phyloP scores from a whole-genome alignment of 768 basidiomycete genomes.

The Aureoboletus auriporus region DNA sequence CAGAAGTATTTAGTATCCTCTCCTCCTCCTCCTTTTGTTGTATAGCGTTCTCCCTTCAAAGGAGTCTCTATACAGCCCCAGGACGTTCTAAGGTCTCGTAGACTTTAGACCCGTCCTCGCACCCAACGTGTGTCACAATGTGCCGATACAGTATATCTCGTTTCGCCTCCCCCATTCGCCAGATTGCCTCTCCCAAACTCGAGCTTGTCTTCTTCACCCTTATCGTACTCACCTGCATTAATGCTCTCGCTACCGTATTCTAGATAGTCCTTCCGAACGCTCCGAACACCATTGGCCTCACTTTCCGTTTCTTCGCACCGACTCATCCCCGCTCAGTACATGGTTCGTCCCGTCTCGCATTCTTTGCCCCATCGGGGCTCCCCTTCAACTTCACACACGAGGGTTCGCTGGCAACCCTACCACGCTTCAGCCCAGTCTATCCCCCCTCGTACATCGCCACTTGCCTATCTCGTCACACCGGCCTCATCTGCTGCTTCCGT shows the following conservation, averaged over 20 bases:
- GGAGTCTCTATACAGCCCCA: slow-evolving; percentile 22
- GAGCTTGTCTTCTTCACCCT: slow-evolving; percentile 11
- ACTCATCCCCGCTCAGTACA: slow-evolving; percentile 10
- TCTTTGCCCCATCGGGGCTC: slow-evolving; percentile 69
- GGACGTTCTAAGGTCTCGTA: slow-evolving; percentile 43
- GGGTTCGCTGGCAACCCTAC: slow-evolving; percentile 83
- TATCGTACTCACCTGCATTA: slow-evolving; percentile 20
- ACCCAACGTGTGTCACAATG: slow-evolving; percentile 37
- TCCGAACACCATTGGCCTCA: slow-evolving; percentile 3
- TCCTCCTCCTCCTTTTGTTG: slow-evolving; percentile 7
- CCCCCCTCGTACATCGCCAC: slow-evolving; percentile 32
- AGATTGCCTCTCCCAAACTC: slow-evolving; percentile 10
- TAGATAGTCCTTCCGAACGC: slow-evolving; percentile 31
- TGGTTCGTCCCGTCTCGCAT: slow-evolving; percentile 38
- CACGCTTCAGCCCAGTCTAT: slow-evolving; percentile 40
- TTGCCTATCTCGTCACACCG: slow-evolving; percentile 54
- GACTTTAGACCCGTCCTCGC: slow-evolving; percentile 32
- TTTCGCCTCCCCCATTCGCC: slow-evolving; percentile 20
- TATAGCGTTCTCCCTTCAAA: slow-evolving; percentile 21
- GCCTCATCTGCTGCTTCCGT: slow-evolving; percentile 49
- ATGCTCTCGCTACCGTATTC: slow-evolving; percentile 34
- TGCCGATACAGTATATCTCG: slow-evolving; percentile 25
- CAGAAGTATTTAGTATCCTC: slow-evolving; percentile 21
- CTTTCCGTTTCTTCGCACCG: neutral
- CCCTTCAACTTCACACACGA: slow-evolving; percentile 55